phyloP scores from a whole-genome alignment of 1,284 basidiomycete genomes.

The Cerrena zonata region DNA sequence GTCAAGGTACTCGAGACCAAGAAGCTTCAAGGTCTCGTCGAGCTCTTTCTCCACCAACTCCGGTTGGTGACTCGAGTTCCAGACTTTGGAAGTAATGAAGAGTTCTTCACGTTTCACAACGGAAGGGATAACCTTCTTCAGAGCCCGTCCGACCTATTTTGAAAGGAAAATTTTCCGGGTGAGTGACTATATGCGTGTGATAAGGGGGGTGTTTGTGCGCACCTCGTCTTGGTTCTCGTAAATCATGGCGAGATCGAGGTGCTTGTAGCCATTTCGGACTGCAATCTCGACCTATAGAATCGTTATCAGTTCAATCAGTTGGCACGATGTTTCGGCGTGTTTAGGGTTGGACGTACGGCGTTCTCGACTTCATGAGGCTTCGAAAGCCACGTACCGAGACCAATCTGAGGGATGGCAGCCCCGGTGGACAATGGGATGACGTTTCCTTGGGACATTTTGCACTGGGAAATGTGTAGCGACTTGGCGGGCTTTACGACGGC shows the following conservation, averaged over 20 bases:
- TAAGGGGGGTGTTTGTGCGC: conserved; percentile 4
- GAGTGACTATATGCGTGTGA: background rate
- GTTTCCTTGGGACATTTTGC: conserved; percentile 57
- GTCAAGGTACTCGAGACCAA: conserved; percentile 74
- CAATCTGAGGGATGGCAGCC: conserved; percentile 60
- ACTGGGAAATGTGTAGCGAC: background rate
- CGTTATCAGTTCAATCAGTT: conserved; percentile 5
- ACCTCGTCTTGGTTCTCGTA: conserved; percentile 74
- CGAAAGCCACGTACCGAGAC: conserved; percentile 80
- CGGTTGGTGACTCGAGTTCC: conserved; percentile 66
- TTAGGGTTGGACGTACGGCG: conserved; percentile 44
- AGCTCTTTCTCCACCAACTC: conserved; percentile 67
- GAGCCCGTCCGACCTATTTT: conserved; percentile 50
- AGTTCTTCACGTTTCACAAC: conserved; percentile 79
- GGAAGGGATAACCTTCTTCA: conserved; percentile 73
- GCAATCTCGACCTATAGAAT: conserved; percentile 61
- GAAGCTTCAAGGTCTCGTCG: conserved; percentile 66
- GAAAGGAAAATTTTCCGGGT: background rate
- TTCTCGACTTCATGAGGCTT: conserved; percentile 72
- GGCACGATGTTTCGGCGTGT: background rate
- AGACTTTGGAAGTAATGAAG: conserved; percentile 80
- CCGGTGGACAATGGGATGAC: conserved; percentile 48
- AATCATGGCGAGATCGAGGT: conserved; percentile 74
- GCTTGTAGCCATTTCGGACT: conserved; percentile 69
- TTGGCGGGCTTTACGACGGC: background rate